These are phyloP conservation scores for Penicillium chermesinum DNA, from an alignment of 495 filamentous ascomycete species.

Conservation along the genomic window DNA sequence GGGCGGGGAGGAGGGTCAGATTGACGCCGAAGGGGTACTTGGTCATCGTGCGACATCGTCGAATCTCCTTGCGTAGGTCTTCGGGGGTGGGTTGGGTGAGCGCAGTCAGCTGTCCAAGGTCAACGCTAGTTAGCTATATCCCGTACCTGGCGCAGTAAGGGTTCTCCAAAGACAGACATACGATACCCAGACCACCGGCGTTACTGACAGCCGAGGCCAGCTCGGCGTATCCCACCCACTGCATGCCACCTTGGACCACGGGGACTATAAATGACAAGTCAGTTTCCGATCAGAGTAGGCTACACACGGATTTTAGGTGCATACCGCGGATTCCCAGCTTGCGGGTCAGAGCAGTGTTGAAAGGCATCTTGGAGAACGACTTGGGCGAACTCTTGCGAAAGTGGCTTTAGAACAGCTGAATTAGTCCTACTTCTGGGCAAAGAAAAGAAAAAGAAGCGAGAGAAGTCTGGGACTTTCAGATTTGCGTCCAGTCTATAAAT, in stretches of 20 bases:
- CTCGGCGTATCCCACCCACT: conserved; percentile 86
- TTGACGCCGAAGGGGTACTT: conserved; percentile 90
- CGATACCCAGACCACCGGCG: conserved; percentile 87
- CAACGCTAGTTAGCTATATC: conserved; percentile 4
- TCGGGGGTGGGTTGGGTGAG: conserved; percentile 92
- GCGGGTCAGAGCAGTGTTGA: conserved; percentile 85
- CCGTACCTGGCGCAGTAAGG: neutral
- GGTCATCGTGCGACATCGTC: conserved; percentile 78
- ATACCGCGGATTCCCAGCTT: conserved; percentile 80
- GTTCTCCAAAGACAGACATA: conserved; percentile 17
- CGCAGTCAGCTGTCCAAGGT: conserved; percentile 59
- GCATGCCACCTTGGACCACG: conserved; percentile 97
- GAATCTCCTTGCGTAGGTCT: conserved; percentile 91
- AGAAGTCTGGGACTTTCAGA: no score
- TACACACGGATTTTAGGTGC: conserved; percentile 2
- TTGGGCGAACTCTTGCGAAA: conserved; percentile 1
- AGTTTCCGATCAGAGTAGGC: neutral
- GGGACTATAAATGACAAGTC: conserved; percentile 58
- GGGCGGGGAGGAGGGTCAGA: conserved; percentile 86
- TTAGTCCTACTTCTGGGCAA: no score
- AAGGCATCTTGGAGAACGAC: conserved; percentile 61
- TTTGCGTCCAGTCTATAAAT: neutral
- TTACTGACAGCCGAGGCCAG: conserved; percentile 92
- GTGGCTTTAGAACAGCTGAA: neutral
- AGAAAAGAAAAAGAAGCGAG: neutral